Conservation (phyloP, 768 basidiomycete genomes). For the Kwoniella pini region DNA sequence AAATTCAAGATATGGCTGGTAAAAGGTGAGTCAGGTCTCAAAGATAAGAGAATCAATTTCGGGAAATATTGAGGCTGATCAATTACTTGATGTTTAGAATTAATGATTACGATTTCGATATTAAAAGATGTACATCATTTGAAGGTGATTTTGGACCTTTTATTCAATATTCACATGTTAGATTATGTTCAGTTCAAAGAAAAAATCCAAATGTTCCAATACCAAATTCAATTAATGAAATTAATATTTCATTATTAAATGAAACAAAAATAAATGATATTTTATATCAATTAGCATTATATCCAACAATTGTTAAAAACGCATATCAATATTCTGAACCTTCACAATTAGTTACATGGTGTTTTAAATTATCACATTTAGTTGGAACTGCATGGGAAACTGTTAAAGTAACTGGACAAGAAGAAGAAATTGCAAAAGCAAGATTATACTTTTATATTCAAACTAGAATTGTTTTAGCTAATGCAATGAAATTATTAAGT, state of each 20-base stretch:
- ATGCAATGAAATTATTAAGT: slow-evolving; percentile 82
- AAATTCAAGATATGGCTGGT: slow-evolving; percentile 96
- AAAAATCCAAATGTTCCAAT: slow-evolving; percentile 86
- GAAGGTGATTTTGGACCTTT: slow-evolving; percentile 83
- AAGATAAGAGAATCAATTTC: too few species aligned
- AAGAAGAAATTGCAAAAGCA: slow-evolving; percentile 73
- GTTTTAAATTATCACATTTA: slow-evolving; percentile 80
- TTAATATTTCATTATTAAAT: slow-evolving; percentile 68
- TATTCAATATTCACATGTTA: slow-evolving; percentile 94
- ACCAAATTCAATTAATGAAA: slow-evolving; percentile 59
- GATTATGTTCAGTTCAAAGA: slow-evolving; percentile 82
- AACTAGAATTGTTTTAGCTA: slow-evolving; percentile 84
- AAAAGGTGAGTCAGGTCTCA: slow-evolving; percentile 83
- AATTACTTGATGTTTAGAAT: too few species aligned
- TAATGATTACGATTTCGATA: slow-evolving; percentile 94
- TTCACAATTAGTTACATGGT: slow-evolving; percentile 85
- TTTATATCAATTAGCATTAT: slow-evolving; percentile 78
- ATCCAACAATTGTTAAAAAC: slow-evolving; percentile 85
- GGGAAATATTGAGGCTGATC: neutral
- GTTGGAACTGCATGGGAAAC: slow-evolving; percentile 92
- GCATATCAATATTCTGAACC: slow-evolving; percentile 86
- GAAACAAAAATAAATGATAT: slow-evolving; percentile 82
- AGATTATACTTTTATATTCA: slow-evolving; percentile 84
- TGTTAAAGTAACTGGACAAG: slow-evolving; percentile 79
- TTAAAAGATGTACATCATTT: slow-evolving; percentile 90